Evolutionary conservation across 768 basidiomycete species (phyloP).

Genomic region (Tulasnella sp.): DNA sequence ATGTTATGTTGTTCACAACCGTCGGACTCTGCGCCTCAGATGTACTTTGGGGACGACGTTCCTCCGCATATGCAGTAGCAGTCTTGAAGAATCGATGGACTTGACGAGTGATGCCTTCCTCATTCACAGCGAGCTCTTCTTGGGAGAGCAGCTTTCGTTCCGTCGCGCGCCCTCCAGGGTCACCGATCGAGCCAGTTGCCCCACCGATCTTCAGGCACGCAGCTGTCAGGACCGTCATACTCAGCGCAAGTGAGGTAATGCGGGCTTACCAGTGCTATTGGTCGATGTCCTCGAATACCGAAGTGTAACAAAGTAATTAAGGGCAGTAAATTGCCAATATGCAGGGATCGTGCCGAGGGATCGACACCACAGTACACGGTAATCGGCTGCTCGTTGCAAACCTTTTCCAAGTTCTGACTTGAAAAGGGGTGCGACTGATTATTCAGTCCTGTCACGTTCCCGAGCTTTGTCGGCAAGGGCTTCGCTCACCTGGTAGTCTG

Average conservation of each 20-base stretch:
- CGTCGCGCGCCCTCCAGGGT: conserved; percentile 83
- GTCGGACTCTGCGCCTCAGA: conserved; percentile 33
- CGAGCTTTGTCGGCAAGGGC: too few relatives aligned
- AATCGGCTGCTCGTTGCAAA: conserved; percentile 21
- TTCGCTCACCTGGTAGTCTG: conserved; percentile 12
- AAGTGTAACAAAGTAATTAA: conserved; percentile 86
- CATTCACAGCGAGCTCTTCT: conserved; percentile 61
- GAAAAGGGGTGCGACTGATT: not conserved
- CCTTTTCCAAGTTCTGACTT: not conserved
- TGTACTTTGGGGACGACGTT: conserved; percentile 33
- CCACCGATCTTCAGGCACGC: conserved; percentile 73
- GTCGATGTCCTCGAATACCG: conserved; percentile 72
- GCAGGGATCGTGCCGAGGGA: conserved; percentile 83
- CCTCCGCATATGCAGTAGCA: conserved; percentile 57
- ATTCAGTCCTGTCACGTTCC: not conserved
- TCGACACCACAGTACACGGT: conserved; percentile 86
- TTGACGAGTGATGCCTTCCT: conserved; percentile 54
- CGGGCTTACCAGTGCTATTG: conserved; percentile 72
- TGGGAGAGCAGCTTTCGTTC: conserved; percentile 70
- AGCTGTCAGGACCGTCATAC: not conserved
- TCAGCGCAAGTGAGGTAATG: not conserved
- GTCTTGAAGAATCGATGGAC: conserved; percentile 69
- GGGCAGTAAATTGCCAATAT: conserved; percentile 91
- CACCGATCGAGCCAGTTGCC: conserved; percentile 93
- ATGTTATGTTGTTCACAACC: conserved; percentile 66